Base-by-base conservation (phyloP, 768 basidiomycete genomes). In the Macrolepiota dolichaula region DNA sequence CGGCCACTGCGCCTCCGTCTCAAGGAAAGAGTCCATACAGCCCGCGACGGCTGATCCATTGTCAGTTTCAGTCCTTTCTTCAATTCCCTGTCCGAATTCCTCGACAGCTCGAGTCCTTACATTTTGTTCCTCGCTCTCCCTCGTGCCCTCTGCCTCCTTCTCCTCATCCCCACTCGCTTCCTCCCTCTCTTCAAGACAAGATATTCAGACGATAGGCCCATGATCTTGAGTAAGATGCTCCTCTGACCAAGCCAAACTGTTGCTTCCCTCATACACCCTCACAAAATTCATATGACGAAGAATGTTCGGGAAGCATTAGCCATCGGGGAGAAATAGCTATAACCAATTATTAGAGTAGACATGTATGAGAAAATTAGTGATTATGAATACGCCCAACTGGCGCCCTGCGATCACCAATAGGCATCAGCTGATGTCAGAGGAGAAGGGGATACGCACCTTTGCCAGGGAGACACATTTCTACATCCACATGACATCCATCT, bases 261-360 rank as follows among this genome's bases (percentile, higher is more conserved):
- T 11, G 68, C 69, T n/a, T 72, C 63, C 51, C 71, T 66, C 15
- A 80, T 63, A 65, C 68, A n/a, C 70, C n/a, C 65, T 66, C 0
- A 81, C 76, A 25, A 63, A 29, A 73, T 74, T 76, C 78, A 79
- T 2, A 78, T 63, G 19, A 80, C 76, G 63, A 78, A 78, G 63
- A 80, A 76, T 0, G 77, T 76, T 50, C 75, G 74, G 0, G 76
- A 74, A 0, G 77, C 68, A 19, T 70, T 65, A 0, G 76, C 73
- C 7, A 55, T 61, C 1, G 76, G 76, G 36, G 65, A 74, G 54
- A 76, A 74, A 51, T 80, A 77, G 12, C 79, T 76, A 57, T 77
- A 78, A 0, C 77, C 76, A 42, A 80, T 75, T 0, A 77, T 80
- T n/a, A 75, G 63, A 7, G 78, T 73, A 15, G 74, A 65, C 1